Conservation (phyloP, 2,329 filamentous ascomycete genomes). For the Ophiognomonia clavigignenti-juglandacearum region DNA sequence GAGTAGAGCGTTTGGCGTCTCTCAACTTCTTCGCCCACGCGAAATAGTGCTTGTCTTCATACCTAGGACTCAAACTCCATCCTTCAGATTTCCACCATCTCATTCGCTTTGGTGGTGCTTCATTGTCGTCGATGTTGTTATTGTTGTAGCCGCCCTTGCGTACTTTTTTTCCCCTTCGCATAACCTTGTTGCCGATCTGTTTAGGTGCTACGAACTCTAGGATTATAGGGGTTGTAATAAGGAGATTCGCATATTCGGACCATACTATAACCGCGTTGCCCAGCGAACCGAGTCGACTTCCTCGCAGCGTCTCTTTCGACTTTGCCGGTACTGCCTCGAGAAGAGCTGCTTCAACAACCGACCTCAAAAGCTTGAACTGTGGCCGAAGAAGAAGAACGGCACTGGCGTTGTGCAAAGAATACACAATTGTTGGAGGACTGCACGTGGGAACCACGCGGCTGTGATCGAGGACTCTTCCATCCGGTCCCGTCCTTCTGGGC, state of each 20-base stretch:
- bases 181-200: slow-evolving; percentile 1
- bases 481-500: slow-evolving; percentile 29
- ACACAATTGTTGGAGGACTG: background rate
- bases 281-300: slow-evolving; percentile 22
- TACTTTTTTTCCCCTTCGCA: slow-evolving; percentile 17
- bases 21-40: background rate
- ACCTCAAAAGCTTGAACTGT: background rate
- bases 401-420: background rate
- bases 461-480: slow-evolving; percentile 6
- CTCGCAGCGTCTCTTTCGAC: slow-evolving; percentile 3
- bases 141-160: slow-evolving; percentile 11
- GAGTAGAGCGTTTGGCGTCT: too few relatives aligned
- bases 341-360: background rate
- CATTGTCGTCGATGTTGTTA: slow-evolving; percentile 30
- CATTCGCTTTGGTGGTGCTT: slow-evolving; percentile 55
- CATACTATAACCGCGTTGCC: slow-evolving; percentile 19
- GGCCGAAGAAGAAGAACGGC: background rate
- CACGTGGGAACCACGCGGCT: background rate
- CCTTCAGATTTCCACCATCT: slow-evolving; percentile 31
- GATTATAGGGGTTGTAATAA: slow-evolving; percentile 3
- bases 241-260: slow-evolving; percentile 8
- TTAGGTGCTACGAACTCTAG: background rate
- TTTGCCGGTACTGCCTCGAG: background rate
- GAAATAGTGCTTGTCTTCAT: background rate
- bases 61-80: background rate